Conservation (phyloP, 1,284 basidiomycete genomes). For the Ganoderma sinense region DNA sequence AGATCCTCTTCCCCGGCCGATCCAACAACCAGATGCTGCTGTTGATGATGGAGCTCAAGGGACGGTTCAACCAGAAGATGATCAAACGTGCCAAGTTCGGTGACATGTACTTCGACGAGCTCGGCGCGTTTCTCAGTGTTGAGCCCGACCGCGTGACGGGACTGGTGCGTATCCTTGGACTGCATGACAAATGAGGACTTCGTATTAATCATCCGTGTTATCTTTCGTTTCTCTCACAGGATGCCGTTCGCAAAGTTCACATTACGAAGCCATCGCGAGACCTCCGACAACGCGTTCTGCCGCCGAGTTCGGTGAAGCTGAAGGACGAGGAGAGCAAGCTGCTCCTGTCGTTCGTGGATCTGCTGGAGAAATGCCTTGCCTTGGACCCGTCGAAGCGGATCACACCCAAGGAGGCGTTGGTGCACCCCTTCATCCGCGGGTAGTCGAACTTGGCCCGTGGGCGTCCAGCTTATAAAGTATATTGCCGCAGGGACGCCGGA, state of each 20-base stretch:
- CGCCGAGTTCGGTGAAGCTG: constrained; percentile 78
- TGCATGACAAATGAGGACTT: neutral
- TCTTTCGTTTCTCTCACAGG: constrained; percentile 53
- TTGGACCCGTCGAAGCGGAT: constrained; percentile 92
- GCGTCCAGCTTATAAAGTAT: neutral
- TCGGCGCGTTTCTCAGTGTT: constrained; percentile 81
- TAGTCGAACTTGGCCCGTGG: constrained; percentile 32
- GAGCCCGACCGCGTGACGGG: constrained; percentile 88
- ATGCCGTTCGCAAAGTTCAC: constrained; percentile 82
- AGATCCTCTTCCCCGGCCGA: constrained; percentile 96
- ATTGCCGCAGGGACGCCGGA: neutral
- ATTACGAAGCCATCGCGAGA: constrained; percentile 88
- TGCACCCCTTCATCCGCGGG: constrained; percentile 87
- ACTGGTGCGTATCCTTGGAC: constrained; percentile 59
- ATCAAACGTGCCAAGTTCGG: constrained; percentile 95
- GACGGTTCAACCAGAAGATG: constrained; percentile 92
- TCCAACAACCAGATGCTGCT: constrained; percentile 99
- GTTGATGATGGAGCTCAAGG: constrained; percentile 96
- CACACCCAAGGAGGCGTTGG: constrained; percentile 87
- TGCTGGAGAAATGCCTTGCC: constrained; percentile 91
- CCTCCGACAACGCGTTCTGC: constrained; percentile 84
- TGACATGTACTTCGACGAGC: constrained; percentile 93
- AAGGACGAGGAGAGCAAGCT: constrained; percentile 90
- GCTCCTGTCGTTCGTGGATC: constrained; percentile 86
- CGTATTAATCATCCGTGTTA: constrained; percentile 5